Percentiles rank a stretch among this genome's conserved stretches.
Evolutionary conservation across 495 filamentous ascomycete genomes (phyloP).

Genomic region (Xylaria castorea): DNA sequence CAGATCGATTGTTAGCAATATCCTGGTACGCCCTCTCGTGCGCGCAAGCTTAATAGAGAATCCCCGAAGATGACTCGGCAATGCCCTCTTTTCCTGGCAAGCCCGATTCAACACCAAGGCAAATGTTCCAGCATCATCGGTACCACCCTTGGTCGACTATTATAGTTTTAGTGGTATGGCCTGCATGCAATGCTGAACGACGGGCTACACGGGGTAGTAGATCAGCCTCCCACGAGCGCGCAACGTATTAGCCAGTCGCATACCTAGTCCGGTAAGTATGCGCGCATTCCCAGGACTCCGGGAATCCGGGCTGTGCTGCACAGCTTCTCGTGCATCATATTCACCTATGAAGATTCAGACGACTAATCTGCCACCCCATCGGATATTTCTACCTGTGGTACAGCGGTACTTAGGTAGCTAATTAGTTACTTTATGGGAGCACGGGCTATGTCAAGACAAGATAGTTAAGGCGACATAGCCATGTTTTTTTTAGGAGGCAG

Average conservation of each 20-base stretch:
- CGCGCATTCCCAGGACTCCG: not conserved
- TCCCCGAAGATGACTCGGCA: too few relatives aligned
- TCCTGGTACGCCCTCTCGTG: not conserved
- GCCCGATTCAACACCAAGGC: not conserved
- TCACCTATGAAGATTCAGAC: conserved; percentile 3
- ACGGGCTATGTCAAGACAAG: conserved; percentile 3
- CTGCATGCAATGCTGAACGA: not conserved
- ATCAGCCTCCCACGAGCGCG: not conserved
- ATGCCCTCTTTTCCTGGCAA: not conserved
- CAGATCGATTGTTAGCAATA: not conserved
- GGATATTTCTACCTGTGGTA: not conserved
- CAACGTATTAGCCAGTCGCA: not conserved
- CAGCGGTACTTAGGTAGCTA: too few relatives aligned
- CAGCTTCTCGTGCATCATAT: not conserved
- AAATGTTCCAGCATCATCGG: not conserved
- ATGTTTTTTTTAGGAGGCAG: not conserved
- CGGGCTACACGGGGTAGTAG: not conserved
- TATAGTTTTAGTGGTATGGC: not conserved
- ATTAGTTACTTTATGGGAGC: not conserved
- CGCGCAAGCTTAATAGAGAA: not conserved
- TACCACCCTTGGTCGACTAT: not conserved
- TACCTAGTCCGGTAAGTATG: not conserved
- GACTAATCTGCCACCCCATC: not conserved
- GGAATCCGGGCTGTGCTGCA: not conserved
- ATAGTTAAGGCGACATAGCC: not conserved